Base-by-base conservation (phyloP, 345 rosid species). In the Linum trigynum region DNA sequence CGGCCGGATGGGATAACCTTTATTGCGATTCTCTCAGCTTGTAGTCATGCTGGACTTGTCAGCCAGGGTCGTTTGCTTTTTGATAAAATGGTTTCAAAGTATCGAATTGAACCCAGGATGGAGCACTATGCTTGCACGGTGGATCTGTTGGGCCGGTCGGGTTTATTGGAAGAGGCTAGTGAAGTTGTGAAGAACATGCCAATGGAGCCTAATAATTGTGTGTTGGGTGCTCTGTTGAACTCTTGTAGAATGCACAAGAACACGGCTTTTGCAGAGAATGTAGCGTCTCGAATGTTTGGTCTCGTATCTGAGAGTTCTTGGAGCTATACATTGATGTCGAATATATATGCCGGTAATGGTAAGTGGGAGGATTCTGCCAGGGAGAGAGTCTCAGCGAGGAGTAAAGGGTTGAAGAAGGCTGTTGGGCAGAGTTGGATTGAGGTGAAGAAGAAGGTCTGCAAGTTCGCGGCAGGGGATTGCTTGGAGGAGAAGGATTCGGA, bases 91-190 rank as follows among this genome's bases (percentile, higher is more conserved):
- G 38, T 48, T 16, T 51, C 9, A 23, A 73, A 69, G 36, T 82
- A 75, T 38, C 81, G 76, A 39, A 67, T 83, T 45, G 76, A 81
- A 72, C 89, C 88, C 5, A 74, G 68, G 40, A 84, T 83, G 79
- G 89, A 86, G 78, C 90, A 84, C 68, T 79, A 87, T 75, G 83
- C 96, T 51, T 82, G 83, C 74, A 68, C 86, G 75, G 88, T 85
- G 65, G 91, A 89, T 74, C 83, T 89, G 64, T 81, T 85, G 32
- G 87, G 96, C 55, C 89, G 88, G 68, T 82, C 80, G 51, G 88
- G 92, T 5, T 66, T 76, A 65, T 68, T 86, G 69, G 71, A 60
- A 74, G 95, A 89, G 79, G 92, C 92, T 39, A 74, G 71, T 45
- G 77, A 84, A 57, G 75, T 82, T 32, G 82, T 85, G 78, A 75